These are phyloP conservation scores for Populus davidiana DNA, from an alignment of 345 rosid species.

Conservation along the genomic window DNA sequence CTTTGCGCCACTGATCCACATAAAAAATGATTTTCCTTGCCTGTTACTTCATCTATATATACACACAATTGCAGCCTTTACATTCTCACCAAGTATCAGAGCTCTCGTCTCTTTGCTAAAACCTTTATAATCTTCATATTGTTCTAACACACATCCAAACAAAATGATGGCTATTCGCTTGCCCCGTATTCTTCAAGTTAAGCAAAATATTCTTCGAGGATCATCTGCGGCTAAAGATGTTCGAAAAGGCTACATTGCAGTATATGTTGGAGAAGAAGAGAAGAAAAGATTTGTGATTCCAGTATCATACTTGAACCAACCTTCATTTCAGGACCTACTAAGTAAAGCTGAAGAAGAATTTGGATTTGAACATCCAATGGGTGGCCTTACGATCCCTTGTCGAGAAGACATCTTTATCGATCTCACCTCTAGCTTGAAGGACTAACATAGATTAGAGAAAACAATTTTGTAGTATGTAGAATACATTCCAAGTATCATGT, in stretches of 20 bases:
- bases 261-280: slow-evolving; percentile 1
- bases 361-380: slow-evolving; percentile 18
- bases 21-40: not conserved
- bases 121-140: not conserved
- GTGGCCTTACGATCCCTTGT: slow-evolving; percentile 17
- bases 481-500: not conserved
- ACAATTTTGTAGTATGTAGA: not conserved
- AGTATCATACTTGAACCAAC: slow-evolving; percentile 3
- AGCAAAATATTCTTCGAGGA: not conserved
- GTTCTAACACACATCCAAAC: not conserved
- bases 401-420: slow-evolving; percentile 9
- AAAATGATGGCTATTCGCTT: not conserved
- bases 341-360: slow-evolving; percentile 10
- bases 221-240: not conserved
- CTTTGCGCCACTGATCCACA: no score
- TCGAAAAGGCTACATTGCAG: slow-evolving; percentile 12
- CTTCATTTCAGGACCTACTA: slow-evolving; percentile 8
- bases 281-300: slow-evolving; percentile 21
- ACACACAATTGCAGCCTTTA: not conserved
- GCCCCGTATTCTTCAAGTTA: not conserved
- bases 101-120: not conserved
- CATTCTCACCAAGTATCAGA: not conserved
- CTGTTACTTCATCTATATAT: not conserved
- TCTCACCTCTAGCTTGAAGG: slow-evolving; percentile 18
- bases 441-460: not conserved